These are phyloP conservation scores for Triangularia setosa DNA, from an alignment of 2,329 filamentous ascomycete species.

Conservation along the genomic window DNA sequence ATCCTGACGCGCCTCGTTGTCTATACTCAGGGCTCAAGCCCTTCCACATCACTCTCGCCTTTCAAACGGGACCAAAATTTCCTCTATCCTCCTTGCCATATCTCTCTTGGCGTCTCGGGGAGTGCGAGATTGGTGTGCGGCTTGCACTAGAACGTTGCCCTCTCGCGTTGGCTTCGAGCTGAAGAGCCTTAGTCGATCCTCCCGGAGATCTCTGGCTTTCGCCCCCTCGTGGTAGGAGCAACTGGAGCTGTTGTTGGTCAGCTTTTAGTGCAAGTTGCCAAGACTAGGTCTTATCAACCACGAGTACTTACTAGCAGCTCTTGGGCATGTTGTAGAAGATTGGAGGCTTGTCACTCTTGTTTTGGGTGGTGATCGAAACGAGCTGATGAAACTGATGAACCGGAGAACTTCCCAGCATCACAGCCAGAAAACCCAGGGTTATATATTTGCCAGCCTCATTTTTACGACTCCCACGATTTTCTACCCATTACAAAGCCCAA, in stretches of 20 bases:
- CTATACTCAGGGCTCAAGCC: background rate
- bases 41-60: background rate
- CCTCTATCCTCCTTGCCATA: slow-evolving; percentile 4
- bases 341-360: background rate
- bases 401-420: background rate
- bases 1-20: background rate
- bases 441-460: background rate
- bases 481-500: background rate
- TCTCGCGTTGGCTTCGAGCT: slow-evolving; percentile 5
- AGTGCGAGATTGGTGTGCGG: background rate
- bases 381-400: background rate
- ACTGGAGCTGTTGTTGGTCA: background rate
- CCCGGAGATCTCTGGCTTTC: background rate
- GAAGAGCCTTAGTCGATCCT: slow-evolving; percentile 3
- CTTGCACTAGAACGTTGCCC: slow-evolving; percentile 11
- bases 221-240: background rate
- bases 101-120: background rate
- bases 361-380: background rate
- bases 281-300: background rate
- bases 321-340: background rate
- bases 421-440: background rate
- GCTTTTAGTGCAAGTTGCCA: background rate
- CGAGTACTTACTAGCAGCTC: background rate
- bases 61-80: slow-evolving; percentile 4
- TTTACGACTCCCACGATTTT: background rate